Evolutionary conservation across 2,329 filamentous ascomycete species (phyloP), one percentile per base, ranked within the genome.

Genomic region (Paecilomyces niveus): DNA sequence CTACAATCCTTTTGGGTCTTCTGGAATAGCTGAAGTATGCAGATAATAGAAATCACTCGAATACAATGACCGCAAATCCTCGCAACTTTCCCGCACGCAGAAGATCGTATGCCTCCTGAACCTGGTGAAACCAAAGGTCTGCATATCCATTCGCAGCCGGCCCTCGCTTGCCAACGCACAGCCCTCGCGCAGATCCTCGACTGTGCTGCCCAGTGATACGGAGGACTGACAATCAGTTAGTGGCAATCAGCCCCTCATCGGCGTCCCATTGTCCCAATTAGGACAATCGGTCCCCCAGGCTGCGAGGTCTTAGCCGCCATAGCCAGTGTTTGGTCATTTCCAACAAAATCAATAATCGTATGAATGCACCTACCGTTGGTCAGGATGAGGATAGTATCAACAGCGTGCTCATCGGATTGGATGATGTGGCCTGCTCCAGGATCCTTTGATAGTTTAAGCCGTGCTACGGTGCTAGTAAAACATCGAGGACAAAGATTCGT

Each of bases 161-260:
- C 61, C 61, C n/a, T 51, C 29, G 8, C 21, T 18, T 2, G 57
- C 59, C 31, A 63, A 57, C 11, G 53, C 49, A 51, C 61, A 63
- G n/a, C 60, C 57, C 51, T 63, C 59, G 31, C 58, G 54, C 9
- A 61, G 49, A 57, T 63, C 61, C 26, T 56, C 45, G 15, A 59
- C 35, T n/a, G 61, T 61, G 22, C 59, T 61, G 2, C 59, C 61
- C 13, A 63, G 35, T 15, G 49, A 53, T 15, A 61, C 58, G 32
- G 59, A 57, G 58, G 61, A 63, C 18, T 59, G 55, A 39, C 59
- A 63, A 49, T 58, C n/a, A n/a, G n/a, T n/a, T 59, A 24, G 61
- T 63, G 1, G 61, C 59, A 53, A 63, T 61, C 54, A 57, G 60
- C 61, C 61, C 9, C 61, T 39, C 32, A 49, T 52, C 7, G 58